These are phyloP conservation scores for Malus sylvestris DNA, from an alignment of 306 rosid species.

Conservation along the genomic window DNA sequence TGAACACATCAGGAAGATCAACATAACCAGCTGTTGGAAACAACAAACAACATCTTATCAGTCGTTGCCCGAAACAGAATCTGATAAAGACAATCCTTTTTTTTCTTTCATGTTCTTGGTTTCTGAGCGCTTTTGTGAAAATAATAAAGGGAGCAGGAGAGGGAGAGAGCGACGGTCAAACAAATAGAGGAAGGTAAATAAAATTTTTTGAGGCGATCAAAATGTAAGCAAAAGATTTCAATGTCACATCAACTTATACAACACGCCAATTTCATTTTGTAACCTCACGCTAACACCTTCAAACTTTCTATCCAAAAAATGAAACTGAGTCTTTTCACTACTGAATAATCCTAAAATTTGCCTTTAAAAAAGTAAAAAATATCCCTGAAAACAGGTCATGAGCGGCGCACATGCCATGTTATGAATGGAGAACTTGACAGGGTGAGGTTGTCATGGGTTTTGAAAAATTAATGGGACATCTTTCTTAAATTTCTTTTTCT, in stretches of 20 bases:
- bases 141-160: not conserved
- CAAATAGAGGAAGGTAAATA: not conserved
- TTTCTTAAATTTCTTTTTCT: not conserved
- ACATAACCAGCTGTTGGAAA: slow-evolving; percentile 78
- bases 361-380: not conserved
- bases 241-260: not conserved
- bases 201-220: not conserved
- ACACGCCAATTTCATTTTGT: no score
- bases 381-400: not conserved
- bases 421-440: not conserved
- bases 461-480: not conserved
- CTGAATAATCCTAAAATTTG: not conserved
- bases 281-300: not conserved
- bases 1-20: slow-evolving; percentile 78
- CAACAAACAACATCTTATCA: slow-evolving; percentile 20
- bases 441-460: not conserved
- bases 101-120: not conserved
- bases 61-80: not conserved
- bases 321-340: not conserved
- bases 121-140: not conserved
- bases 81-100: not conserved
- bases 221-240: not conserved
- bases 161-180: not conserved
- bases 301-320: not conserved
- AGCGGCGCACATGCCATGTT: not conserved